Evolutionary conservation across 1,139 yeast species (phyloP).

Genomic region (Taphrina populina): DNA sequence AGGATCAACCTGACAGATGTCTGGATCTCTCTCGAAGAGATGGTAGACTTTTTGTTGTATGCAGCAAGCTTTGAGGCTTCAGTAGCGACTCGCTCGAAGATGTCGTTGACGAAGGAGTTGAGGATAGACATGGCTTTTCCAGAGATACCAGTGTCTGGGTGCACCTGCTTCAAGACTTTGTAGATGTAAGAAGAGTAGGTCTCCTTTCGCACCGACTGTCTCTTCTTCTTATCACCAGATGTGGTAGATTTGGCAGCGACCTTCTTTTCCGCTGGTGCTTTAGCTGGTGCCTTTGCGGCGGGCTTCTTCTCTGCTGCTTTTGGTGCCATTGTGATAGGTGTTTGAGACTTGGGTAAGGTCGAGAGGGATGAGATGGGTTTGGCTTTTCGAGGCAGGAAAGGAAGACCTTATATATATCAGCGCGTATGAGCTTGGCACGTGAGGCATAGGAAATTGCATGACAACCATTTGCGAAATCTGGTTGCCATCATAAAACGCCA

Average conservation of each 20-base stretch:
- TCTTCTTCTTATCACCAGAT: conserved; percentile 77
- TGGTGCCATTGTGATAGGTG: conserved; percentile 65
- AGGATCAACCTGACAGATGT: conserved; percentile 98
- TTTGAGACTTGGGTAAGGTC: conserved; percentile 11
- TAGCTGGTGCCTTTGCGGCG: conserved; percentile 50
- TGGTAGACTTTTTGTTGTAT: conserved; percentile 98
- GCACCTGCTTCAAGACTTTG: conserved; percentile 97
- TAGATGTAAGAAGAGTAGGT: conserved; percentile 97
- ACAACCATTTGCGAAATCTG: conserved; percentile 14
- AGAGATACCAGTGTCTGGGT: conserved; percentile 92
- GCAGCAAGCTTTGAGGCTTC: conserved; percentile 99
- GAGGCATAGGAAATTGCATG: too few species aligned
- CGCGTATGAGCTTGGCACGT: too few species aligned
- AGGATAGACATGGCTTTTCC: conserved; percentile 98
- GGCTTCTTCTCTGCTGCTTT: conserved; percentile 70
- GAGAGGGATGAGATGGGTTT: neutral
- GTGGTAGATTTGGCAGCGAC: conserved; percentile 90
- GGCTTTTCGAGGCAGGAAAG: neutral
- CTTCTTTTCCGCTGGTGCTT: conserved; percentile 95
- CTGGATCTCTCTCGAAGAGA: conserved; percentile 98
- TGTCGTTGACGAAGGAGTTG: conserved; percentile 92
- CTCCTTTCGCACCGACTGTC: conserved; percentile 96
- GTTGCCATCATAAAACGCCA: too few species aligned
- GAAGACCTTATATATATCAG: neutral
- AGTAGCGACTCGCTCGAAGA: conserved; percentile 90